These are phyloP conservation scores for Phytophthora tentaculata DNA, from an alignment of 352 stramenopile species.

Conservation along the genomic window DNA sequence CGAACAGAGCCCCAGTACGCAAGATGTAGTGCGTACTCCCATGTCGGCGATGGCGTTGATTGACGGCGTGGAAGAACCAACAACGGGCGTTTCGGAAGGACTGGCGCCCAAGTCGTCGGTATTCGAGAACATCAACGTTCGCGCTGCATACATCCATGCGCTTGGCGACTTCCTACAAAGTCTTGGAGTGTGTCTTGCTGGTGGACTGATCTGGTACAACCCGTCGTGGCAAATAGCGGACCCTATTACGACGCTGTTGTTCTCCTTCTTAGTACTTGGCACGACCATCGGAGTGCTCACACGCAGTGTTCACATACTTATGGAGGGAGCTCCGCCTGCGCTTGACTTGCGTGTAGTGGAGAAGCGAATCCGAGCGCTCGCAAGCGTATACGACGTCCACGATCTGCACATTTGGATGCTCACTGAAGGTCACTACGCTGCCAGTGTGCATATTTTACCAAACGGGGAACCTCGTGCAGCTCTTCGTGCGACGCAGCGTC, in stretches of 20 bases:
- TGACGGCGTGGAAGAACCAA: conserved; percentile 42
- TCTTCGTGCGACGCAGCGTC: conserved; percentile 58
- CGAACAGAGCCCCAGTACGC: conserved; percentile 51
- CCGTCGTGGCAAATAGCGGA: conserved; percentile 95
- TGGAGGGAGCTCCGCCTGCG: conserved; percentile 92
- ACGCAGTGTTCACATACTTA: conserved; percentile 92
- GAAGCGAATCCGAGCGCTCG: conserved; percentile 62
- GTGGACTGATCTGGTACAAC: conserved; percentile 97
- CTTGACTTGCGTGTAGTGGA: conserved; percentile 64
- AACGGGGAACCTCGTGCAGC: conserved; percentile 61
- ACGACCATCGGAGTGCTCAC: conserved; percentile 94
- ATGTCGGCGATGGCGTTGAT: conserved; percentile 84
- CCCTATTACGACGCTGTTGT: conserved; percentile 97
- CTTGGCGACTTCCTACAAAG: conserved; percentile 97
- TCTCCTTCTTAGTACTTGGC: conserved; percentile 94
- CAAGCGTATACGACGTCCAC: conserved; percentile 94
- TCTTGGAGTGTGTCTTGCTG: conserved; percentile 96
- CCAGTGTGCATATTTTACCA: conserved; percentile 93
- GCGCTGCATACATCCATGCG: conserved; percentile 98
- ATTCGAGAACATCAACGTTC: conserved; percentile 95
- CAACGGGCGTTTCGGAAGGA: conserved; percentile 2
- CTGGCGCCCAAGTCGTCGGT: conserved; percentile 34
- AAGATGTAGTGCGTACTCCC: conserved; percentile 62
- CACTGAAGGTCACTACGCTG: conserved; percentile 85
- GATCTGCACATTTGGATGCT: conserved; percentile 98